Base-by-base conservation (phyloP, 176 grass and related monocot genomes). In the Triticum turgidum region DNA sequence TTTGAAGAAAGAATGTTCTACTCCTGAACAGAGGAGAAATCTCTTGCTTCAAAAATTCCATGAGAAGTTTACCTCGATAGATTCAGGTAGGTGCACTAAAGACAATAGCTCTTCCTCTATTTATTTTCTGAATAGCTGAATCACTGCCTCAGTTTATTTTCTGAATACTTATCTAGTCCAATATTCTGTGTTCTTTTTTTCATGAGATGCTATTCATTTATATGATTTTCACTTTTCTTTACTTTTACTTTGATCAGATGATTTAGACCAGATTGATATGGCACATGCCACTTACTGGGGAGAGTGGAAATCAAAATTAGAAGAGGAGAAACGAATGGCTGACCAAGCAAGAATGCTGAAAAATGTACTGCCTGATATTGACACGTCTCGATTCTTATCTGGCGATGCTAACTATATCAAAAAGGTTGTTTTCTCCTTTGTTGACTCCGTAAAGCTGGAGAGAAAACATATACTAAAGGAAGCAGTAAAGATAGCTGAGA, bases 281-380 rank as follows among this genome's bases (percentile, higher is more conserved):
- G 82, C 21, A 65, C 85, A 95, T 82, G 89, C 86, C 62, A 95
- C 91, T 65, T 98, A 92, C 80, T 98, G 96, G 96, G 92, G 67
- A 76, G 96, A 96, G 61, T 98, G 93, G 96, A 95, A 98, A 87
- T 84, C 84, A 73, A 98, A 96, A 69, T 79, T 98, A 73, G 96
- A 98, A 81, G 91, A 95, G 65, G 92, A 98, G 82, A 95, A 94
- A 89, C 89, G 86, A 38, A 66, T 94, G 89, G 92, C 96, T 84
- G 96, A 95, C 72, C 90, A 98, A 91, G 90, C 88, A 25, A 92
- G 90, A 86, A 82, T 82, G 77, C 88, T 98, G 21, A 86, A 98
- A 79, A 79, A 89, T 78, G 86, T 96, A 86, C 91, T 98, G 63
- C 96, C 93, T 88, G 82, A 89, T 80, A 89, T 91, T 77, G 90